A percentile compares a stretch with the other conserved stretches of the same genome.
Evolutionary conservation across 495 filamentous ascomycete species (phyloP).

Genomic region (Aspergillus nanangensis): DNA sequence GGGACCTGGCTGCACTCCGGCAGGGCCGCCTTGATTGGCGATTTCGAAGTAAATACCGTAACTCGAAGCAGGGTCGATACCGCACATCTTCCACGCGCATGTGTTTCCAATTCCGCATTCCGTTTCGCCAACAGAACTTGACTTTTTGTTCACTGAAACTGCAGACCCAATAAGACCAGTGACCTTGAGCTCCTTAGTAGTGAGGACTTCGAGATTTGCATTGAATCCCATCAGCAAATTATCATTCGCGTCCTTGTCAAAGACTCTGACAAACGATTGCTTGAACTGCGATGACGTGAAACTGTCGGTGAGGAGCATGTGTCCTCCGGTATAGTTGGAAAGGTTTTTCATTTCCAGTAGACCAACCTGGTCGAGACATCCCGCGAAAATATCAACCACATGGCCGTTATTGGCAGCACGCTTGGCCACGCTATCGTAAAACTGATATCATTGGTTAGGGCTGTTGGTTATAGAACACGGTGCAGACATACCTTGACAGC

Average conservation of each 20-base stretch:
- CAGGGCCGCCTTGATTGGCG: slow-evolving; percentile 85
- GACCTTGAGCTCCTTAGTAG: slow-evolving; percentile 97
- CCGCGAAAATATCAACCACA: slow-evolving; percentile 95
- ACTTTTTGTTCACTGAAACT: slow-evolving; percentile 96
- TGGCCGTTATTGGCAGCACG: slow-evolving; percentile 95
- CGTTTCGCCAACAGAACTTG: slow-evolving; percentile 92
- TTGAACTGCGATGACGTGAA: slow-evolving; percentile 99
- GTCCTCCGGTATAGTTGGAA: slow-evolving; percentile 91
- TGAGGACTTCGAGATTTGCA: slow-evolving; percentile 91
- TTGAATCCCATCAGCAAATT: slow-evolving; percentile 99
- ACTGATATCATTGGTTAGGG: slow-evolving; percentile 49
- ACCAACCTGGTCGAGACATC: slow-evolving; percentile 97
- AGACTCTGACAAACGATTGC: slow-evolving; percentile 95
- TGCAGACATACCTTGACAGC: slow-evolving; percentile 75
- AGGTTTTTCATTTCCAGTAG: slow-evolving; percentile 98
- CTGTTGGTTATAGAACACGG: background rate
- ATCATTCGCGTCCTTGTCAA: slow-evolving; percentile 93
- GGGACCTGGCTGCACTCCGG: slow-evolving; percentile 77
- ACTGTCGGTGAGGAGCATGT: slow-evolving; percentile 98
- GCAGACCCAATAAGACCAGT: slow-evolving; percentile 98
- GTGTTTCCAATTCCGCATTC: slow-evolving; percentile 99
- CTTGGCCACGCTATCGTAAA: slow-evolving; percentile 97
- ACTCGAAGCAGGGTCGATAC: slow-evolving; percentile 88
- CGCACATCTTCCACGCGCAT: slow-evolving; percentile 99
- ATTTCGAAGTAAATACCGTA: slow-evolving; percentile 98